phyloP scores from a whole-genome alignment of 345 rosid species.

The Euphorbia peplus region DNA sequence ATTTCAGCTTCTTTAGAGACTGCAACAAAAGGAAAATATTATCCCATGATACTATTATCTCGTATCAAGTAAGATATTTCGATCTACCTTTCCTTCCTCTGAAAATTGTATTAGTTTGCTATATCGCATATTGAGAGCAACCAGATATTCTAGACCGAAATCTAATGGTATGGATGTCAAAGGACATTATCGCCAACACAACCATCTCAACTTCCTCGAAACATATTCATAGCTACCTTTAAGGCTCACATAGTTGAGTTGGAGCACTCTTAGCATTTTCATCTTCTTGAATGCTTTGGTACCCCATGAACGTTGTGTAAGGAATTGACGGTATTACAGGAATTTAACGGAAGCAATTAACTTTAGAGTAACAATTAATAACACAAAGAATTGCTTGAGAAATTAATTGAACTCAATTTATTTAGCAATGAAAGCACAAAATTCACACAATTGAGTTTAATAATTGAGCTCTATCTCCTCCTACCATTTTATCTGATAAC shows the following conservation, averaged over 20 bases:
- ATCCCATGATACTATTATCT: neutral
- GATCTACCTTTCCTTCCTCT: conserved; percentile 3
- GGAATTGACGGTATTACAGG: no score
- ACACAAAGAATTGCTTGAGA: neutral
- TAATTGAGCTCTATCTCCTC: neutral
- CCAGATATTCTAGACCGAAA: conserved; percentile 4
- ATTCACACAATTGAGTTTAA: neutral
- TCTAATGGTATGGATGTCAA: neutral
- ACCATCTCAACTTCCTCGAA: conserved; percentile 19
- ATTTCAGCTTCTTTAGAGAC: conserved; percentile 16
- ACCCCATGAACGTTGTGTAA: neutral
- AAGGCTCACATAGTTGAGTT: neutral
- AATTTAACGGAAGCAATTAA: no score
- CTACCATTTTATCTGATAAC: conserved; percentile 16
- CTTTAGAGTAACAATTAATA: no score
- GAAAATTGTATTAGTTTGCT: conserved; percentile 9
- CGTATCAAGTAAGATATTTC: neutral
- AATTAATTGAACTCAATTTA: no score
- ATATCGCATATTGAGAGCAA: conserved; percentile 7
- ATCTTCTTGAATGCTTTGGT: conserved; percentile 19
- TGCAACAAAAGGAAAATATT: neutral
- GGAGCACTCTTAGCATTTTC: conserved; percentile 20
- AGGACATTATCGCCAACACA: conserved; percentile 17
- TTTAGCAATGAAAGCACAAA: no score
- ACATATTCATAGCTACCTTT: neutral